Conservation (phyloP, 2,329 filamentous ascomycete genomes). For the Karstenula rhodostoma region DNA sequence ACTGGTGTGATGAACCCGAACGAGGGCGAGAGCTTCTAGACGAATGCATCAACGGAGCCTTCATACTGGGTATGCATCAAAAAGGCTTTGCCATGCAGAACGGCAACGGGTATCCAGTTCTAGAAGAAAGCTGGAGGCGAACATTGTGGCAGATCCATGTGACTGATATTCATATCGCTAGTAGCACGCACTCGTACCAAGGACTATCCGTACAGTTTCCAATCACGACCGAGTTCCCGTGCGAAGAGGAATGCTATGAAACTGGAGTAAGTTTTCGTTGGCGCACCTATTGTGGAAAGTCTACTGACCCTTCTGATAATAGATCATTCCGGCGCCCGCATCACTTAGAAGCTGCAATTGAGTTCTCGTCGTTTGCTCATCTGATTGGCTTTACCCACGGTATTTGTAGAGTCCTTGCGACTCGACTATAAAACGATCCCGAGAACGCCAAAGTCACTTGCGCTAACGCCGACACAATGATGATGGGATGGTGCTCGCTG, state of each 20-base stretch:
- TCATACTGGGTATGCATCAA: slow-evolving; percentile 80
- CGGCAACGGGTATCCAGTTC: slow-evolving; percentile 67
- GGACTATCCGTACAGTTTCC: slow-evolving; percentile 48
- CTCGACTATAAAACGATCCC: slow-evolving; percentile 17
- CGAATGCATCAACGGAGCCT: slow-evolving; percentile 73
- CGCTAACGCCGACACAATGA: slow-evolving; percentile 57
- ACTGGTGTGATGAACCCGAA: slow-evolving; percentile 74
- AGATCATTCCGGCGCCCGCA: slow-evolving; percentile 31
- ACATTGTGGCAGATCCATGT: slow-evolving; percentile 88
- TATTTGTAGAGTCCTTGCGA: slow-evolving; percentile 72
- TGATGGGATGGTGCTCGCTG: slow-evolving; percentile 78
- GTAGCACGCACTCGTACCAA: slow-evolving; percentile 67
- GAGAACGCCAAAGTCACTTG: slow-evolving; percentile 24
- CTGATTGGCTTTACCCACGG: slow-evolving; percentile 79
- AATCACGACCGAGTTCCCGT: slow-evolving; percentile 74
- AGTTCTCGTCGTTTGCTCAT: slow-evolving; percentile 84
- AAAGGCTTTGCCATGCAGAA: slow-evolving; percentile 69
- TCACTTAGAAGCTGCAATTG: slow-evolving; percentile 78
- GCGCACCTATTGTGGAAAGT: neutral
- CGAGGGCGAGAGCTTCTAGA: slow-evolving; percentile 71
- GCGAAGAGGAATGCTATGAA: slow-evolving; percentile 75
- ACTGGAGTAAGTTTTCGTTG: slow-evolving; percentile 28
- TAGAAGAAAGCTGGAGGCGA: slow-evolving; percentile 82
- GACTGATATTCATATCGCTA: slow-evolving; percentile 81
- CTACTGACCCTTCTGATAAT: neutral